Percentiles rank a stretch among this genome's conserved stretches.
Conservation (phyloP, 1,139 yeast species). For the Kazachstania sp. region DNA sequence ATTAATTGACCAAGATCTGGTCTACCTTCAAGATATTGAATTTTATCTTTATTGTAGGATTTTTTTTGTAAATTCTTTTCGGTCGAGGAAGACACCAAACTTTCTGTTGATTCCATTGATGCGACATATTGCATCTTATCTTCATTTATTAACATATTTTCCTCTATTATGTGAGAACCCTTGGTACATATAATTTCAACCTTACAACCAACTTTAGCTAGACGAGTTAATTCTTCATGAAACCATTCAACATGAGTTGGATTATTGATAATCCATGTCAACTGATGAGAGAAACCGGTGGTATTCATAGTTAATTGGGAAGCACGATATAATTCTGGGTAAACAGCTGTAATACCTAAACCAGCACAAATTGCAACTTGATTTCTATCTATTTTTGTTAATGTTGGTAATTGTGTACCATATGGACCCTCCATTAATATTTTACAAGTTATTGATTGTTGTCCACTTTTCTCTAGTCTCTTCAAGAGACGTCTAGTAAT, state of each 20-base stretch:
- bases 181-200: conserved; percentile 9
- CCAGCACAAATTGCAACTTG: conserved; percentile 26
- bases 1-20: conserved; percentile 38
- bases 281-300: conserved; percentile 6
- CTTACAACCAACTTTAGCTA: conserved; percentile 26
- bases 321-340: conserved; percentile 16
- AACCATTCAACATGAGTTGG: conserved; percentile 33
- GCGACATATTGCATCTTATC: neutral
- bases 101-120: neutral
- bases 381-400: conserved; percentile 8
- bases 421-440: conserved; percentile 57
- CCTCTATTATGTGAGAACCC: neutral
- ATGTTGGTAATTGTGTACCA: conserved; percentile 42
- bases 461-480: conserved; percentile 20
- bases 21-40: conserved; percentile 31
- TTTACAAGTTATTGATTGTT: conserved; percentile 23
- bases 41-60: neutral
- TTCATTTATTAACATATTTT: neutral
- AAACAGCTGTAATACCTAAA: conserved; percentile 25
- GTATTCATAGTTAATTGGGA: neutral
- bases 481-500: conserved; percentile 35
- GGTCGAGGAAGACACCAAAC: neutral
- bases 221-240: conserved; percentile 32
- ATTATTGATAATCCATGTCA: conserved; percentile 23
- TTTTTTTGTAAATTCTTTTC: neutral